phyloP scores from a whole-genome alignment of 345 rosid species.

The Lepidium sativum region DNA sequence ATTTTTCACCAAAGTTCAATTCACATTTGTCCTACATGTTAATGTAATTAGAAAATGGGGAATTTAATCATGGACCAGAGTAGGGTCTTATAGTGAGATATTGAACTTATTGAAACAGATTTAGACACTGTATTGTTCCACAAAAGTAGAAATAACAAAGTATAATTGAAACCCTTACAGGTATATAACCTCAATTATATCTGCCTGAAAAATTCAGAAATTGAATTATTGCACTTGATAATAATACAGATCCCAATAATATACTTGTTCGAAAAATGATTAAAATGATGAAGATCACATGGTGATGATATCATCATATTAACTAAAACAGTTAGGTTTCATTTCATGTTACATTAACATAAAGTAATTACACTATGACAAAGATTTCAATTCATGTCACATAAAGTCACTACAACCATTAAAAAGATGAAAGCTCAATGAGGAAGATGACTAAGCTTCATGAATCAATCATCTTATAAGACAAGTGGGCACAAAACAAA shows the following conservation, averaged over 20 bases:
- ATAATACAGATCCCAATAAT: not conserved
- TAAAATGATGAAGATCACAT: slow-evolving; percentile 1
- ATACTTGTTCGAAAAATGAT: not conserved
- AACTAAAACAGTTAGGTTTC: not conserved
- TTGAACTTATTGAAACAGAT: slow-evolving; percentile 16
- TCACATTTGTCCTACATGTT: too few relatives aligned
- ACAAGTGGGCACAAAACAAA: not conserved
- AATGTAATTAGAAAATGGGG: not conserved
- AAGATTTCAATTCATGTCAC: not conserved
- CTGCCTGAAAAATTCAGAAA: not conserved
- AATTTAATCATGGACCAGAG: not conserved
- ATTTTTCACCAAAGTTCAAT: too few relatives aligned
- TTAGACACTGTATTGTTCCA: slow-evolving; percentile 15
- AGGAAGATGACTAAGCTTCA: not conserved
- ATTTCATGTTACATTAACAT: slow-evolving; percentile 6
- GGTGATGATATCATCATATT: not conserved
- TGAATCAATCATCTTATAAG: not conserved
- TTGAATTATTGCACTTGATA: slow-evolving; percentile 7
- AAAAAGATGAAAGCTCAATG: slow-evolving; percentile 2
- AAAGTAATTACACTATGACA: not conserved
- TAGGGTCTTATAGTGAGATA: slow-evolving; percentile 10
- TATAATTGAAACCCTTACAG: slow-evolving; percentile 1
- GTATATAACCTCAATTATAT: not conserved
- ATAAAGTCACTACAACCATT: not conserved
- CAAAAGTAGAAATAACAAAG: slow-evolving; percentile 10